phyloP scores from a whole-genome alignment of 805 yeast genomes.

The Teunomyces aglyptinius region DNA sequence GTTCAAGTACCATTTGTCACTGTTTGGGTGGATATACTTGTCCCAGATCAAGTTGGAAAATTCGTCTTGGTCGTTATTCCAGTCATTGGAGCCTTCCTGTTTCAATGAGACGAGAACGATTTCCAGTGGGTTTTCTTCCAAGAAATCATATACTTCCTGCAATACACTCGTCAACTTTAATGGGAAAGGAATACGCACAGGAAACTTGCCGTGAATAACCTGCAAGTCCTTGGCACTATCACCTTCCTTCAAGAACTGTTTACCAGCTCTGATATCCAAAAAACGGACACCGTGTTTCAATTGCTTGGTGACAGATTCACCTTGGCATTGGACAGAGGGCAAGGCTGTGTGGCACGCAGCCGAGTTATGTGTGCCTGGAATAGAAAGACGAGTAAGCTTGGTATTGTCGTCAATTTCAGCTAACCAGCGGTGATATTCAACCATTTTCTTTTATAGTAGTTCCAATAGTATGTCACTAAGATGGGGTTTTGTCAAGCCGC shows the following conservation, averaged over 20 bases:
- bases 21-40: slow-evolving; percentile 47
- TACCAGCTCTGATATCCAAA: slow-evolving; percentile 64
- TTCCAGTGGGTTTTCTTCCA: slow-evolving; percentile 53
- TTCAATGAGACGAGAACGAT: slow-evolving; percentile 65
- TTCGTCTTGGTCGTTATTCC: slow-evolving; percentile 64
- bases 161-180: slow-evolving; percentile 51
- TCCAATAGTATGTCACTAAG: not conserved
- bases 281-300: slow-evolving; percentile 73
- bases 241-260: slow-evolving; percentile 51
- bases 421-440: slow-evolving; percentile 53
- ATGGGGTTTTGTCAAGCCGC: not conserved
- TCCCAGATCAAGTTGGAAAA: slow-evolving; percentile 63
- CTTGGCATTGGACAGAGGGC: slow-evolving; percentile 79
- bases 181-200: slow-evolving; percentile 61
- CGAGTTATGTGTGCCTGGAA: slow-evolving; percentile 86
- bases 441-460: slow-evolving; percentile 23
- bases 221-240: slow-evolving; percentile 54
- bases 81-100: slow-evolving; percentile 68
- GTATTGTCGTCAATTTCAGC: slow-evolving; percentile 50
- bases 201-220: slow-evolving; percentile 74
- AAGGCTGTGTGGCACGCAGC: slow-evolving; percentile 70
- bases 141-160: slow-evolving; percentile 57
- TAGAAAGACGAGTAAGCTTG: slow-evolving; percentile 50
- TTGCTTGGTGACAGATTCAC: slow-evolving; percentile 56
- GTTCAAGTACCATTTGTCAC: slow-evolving; percentile 60